Evolutionary conservation across 257 asterid species (phyloP), one percentile per base, ranked within the genome.

Genomic region (Cynanchum wilfordii): DNA sequence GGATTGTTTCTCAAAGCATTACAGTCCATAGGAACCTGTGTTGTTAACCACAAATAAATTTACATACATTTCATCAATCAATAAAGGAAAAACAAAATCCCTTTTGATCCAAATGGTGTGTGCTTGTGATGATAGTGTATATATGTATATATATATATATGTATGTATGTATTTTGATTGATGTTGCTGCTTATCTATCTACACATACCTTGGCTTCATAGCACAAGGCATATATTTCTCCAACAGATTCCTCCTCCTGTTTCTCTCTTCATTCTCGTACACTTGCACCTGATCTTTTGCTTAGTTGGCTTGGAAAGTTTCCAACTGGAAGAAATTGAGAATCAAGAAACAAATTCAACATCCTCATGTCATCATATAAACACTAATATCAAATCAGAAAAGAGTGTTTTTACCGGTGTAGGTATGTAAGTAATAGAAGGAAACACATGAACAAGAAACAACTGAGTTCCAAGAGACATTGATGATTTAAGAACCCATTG

Each of bases 1-100:
- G n/a, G 82, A 71, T 74, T 88, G 87, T 95, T n/a, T 91, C 86
- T 91, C 97, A 83, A 66, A 91, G 86, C 89, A 88, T 88, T 25
- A 95, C 88, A n/a, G 69, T 89, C 97, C 74, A 84, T 96, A 19
- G 67, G 77, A 38, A 91, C 86, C 96, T 91, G 78, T 74, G 38
- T 33, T 1, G 3, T 33, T 33, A 40, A 54, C 55, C 19, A 40
- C 77, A 30, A n/a, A 40, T 75, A 40, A 58, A 63, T n/a, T 44
- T 42, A n/a, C n/a, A n/a, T 60, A 66, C 40, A 63, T 49, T 24
- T 70, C 27, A 47, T 74, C 36, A 55, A 4, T 10, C 47, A 51
- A 36, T 69, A 36, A 54, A 13, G 3, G 33, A 42, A 42, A 42
- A 42, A 10, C 10, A 42, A 42, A 42, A 42, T 42, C 45, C 45